These are phyloP conservation scores for Populus ilicifolia DNA, from an alignment of 345 rosid genomes.

Conservation along the genomic window DNA sequence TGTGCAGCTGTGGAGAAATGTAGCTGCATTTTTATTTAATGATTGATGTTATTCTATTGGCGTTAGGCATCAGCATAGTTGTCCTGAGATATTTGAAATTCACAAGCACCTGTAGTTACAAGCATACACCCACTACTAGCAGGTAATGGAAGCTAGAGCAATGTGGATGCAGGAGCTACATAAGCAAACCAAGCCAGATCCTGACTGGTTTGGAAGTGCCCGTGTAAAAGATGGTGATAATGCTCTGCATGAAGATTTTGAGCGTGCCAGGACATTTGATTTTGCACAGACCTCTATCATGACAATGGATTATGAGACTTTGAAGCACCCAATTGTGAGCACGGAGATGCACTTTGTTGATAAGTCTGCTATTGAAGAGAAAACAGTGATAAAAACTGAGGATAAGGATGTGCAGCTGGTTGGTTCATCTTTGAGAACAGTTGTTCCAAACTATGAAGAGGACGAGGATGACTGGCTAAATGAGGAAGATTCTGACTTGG, in stretches of 20 bases:
- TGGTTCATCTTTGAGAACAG: slow-evolving; percentile 19
- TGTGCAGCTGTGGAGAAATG: too few species aligned
- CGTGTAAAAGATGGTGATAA: slow-evolving; percentile 13
- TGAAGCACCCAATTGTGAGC: slow-evolving; percentile 16
- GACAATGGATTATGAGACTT: slow-evolving; percentile 12
- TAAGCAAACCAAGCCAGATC: slow-evolving; percentile 36
- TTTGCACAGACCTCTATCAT: slow-evolving; percentile 4
- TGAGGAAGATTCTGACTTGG: slow-evolving; percentile 28
- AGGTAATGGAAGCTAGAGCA: slow-evolving; percentile 33
- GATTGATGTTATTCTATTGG: too few species aligned
- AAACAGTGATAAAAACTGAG: slow-evolving; percentile 24
- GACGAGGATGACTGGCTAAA: slow-evolving; percentile 29
- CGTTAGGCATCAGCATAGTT: too few species aligned
- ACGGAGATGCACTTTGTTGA: slow-evolving; percentile 20
- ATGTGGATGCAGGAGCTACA: slow-evolving; percentile 42
- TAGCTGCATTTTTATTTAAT: too few species aligned
- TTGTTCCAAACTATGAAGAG: slow-evolving; percentile 18
- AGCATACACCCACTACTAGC: slow-evolving; percentile 1
- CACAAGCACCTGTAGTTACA: neutral
- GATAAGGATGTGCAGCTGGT: slow-evolving; percentile 22
- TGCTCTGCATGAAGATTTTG: slow-evolving; percentile 27
- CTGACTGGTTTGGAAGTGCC: slow-evolving; percentile 42
- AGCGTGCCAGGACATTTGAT: slow-evolving; percentile 11
- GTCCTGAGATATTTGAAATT: neutral
- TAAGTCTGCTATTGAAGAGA: slow-evolving; percentile 25